A percentile compares a stretch with the other conserved stretches of the same genome.
Evolutionary conservation across 2,329 filamentous ascomycete species (phyloP).

Genomic region (Zymoseptoria pseudotritici): DNA sequence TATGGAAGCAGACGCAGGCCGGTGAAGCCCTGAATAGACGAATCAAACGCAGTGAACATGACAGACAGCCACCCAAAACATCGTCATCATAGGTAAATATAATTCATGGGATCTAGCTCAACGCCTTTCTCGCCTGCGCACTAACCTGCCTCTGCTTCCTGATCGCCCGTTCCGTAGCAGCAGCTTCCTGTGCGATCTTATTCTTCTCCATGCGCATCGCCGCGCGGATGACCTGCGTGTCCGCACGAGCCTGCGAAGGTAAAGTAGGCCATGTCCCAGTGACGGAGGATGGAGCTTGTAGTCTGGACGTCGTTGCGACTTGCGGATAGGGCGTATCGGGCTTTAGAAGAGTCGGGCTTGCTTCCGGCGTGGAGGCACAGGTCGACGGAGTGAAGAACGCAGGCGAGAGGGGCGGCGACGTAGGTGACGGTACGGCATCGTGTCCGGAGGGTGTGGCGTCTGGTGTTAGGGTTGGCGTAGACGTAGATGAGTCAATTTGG

Average conservation of each 20-base stretch:
- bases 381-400: not conserved
- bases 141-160: conserved; percentile 9
- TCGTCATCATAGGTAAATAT: too few species aligned
- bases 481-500: not conserved
- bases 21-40: not conserved
- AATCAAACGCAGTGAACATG: not conserved
- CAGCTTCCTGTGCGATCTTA: conserved; percentile 17
- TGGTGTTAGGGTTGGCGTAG: not conserved
- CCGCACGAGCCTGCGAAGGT: not conserved
- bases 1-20: not conserved
- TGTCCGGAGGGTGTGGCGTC: not conserved
- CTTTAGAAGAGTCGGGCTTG: not conserved
- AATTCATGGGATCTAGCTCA: not conserved
- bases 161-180: conserved; percentile 14
- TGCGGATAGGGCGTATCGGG: not conserved
- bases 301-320: not conserved
- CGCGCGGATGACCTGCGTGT: conserved; percentile 8
- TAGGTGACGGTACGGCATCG: not conserved
- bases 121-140: conserved; percentile 2
- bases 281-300: not conserved
- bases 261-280: not conserved
- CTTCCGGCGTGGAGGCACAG: not conserved
- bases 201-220: conserved; percentile 13
- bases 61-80: not conserved
- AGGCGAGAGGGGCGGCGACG: not conserved